A percentile compares a stretch with the other conserved stretches of the same genome.
phyloP scores from a whole-genome alignment of 2,329 filamentous ascomycete genomes.

The Dothideomycetes sp. region DNA sequence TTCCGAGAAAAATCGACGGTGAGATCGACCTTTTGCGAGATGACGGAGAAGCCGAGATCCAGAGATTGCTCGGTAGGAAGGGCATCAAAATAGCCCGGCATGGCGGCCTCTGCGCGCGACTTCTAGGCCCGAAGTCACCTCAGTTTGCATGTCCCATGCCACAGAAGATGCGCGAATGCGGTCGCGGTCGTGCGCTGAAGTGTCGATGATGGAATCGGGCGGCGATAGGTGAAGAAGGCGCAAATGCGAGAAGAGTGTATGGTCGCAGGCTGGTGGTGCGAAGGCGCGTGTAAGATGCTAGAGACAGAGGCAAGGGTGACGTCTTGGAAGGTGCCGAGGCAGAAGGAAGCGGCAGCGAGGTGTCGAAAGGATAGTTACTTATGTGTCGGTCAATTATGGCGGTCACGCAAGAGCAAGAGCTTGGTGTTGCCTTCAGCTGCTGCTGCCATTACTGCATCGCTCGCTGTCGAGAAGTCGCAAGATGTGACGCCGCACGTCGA shows the following conservation, averaged over 20 bases:
- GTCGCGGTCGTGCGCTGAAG: conserved; percentile 4
- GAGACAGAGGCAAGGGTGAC: neutral
- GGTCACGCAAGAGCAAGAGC: conserved; percentile 1
- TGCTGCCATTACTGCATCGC: neutral
- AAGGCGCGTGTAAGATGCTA: neutral
- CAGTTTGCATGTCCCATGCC: conserved; percentile 15
- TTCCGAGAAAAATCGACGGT: conserved; percentile 78
- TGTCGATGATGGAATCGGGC: no score
- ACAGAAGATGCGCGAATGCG: conserved; percentile 6
- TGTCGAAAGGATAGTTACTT: no score
- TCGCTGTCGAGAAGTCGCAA: neutral
- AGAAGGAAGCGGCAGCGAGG: neutral
- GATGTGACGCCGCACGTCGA: conserved; percentile 1
- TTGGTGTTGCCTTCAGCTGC: neutral
- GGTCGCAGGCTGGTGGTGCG: no score
- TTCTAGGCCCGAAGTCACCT: conserved; percentile 7
- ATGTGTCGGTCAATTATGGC: no score
- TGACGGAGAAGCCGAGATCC: conserved; percentile 46
- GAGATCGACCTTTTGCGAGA: conserved; percentile 79
- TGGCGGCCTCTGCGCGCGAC: conserved; percentile 18
- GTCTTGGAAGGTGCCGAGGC: no score
- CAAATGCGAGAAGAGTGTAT: neutral
- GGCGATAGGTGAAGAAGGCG: no score
- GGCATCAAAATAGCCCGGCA: conserved; percentile 21
- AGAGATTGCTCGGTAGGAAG: conserved; percentile 18